phyloP scores from a whole-genome alignment of 1,284 basidiomycete species.

The Termitomyces sp. region DNA sequence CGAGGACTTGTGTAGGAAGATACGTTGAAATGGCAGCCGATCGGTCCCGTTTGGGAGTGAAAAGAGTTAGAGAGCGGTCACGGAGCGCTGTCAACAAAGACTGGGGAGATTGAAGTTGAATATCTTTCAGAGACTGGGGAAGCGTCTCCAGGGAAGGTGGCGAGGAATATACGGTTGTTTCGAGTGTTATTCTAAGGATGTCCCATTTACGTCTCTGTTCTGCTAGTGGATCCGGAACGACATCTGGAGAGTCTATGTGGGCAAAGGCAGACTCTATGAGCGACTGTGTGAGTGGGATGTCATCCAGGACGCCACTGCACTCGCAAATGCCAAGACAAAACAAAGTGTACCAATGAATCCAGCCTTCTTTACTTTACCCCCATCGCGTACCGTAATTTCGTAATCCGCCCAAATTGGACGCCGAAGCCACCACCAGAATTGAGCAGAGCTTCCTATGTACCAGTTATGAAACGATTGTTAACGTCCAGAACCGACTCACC shows the following conservation, averaged over 20 bases:
- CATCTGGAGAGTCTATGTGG: slow-evolving; percentile 47
- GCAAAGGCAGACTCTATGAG: slow-evolving; percentile 66
- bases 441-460: not conserved
- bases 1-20: slow-evolving; percentile 63
- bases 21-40: slow-evolving; percentile 45
- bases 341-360: not conserved
- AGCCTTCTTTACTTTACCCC: not conserved
- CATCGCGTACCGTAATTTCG: not conserved
- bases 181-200: slow-evolving; percentile 74
- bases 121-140: slow-evolving; percentile 46
- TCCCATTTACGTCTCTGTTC: slow-evolving; percentile 75
- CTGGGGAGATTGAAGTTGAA: slow-evolving; percentile 53
- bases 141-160: slow-evolving; percentile 42
- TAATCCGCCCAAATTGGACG: not conserved
- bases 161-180: slow-evolving; percentile 64
- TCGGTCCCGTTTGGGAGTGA: slow-evolving; percentile 45
- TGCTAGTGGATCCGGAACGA: slow-evolving; percentile 40
- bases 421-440: slow-evolving; percentile 4
- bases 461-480: not conserved
- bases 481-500: slow-evolving; percentile 18
- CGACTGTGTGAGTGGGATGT: slow-evolving; percentile 57
- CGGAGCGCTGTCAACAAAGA: slow-evolving; percentile 53
- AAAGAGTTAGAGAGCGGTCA: slow-evolving; percentile 59
- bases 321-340: not conserved
- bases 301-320: slow-evolving; percentile 17